phyloP scores from a whole-genome alignment of 352 stramenopile species.

The Pythium coloratum region DNA sequence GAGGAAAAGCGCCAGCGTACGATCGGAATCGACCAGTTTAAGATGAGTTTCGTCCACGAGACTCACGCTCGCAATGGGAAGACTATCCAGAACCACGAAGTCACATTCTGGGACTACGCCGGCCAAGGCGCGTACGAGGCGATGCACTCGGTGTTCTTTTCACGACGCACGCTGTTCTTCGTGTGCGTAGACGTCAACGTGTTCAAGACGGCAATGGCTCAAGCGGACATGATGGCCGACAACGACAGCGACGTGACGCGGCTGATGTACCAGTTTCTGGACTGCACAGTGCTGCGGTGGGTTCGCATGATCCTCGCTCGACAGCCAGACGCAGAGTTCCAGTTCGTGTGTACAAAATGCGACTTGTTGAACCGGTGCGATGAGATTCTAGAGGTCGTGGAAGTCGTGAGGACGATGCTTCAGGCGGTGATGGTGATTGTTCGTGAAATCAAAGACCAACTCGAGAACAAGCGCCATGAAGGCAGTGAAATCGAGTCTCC shows the following conservation, averaged over 20 bases:
- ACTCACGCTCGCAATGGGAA: not conserved
- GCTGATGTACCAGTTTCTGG: slow-evolving; percentile 13
- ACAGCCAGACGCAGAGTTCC: slow-evolving; percentile 22
- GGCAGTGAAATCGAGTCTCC: not conserved
- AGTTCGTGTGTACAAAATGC: slow-evolving; percentile 16
- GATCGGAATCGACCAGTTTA: slow-evolving; percentile 34
- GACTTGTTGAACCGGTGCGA: slow-evolving; percentile 9
- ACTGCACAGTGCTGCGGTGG: slow-evolving; percentile 1
- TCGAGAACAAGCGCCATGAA: not conserved
- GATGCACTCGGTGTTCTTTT: slow-evolving; percentile 22
- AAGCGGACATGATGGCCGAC: not conserved
- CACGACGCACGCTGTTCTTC: slow-evolving; percentile 13
- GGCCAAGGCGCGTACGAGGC: slow-evolving; percentile 19
- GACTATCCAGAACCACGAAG: slow-evolving; percentile 1
- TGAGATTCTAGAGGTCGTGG: not conserved
- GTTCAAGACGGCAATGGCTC: slow-evolving; percentile 1
- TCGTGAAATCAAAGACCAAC: not conserved
- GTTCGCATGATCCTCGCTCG: slow-evolving; percentile 14
- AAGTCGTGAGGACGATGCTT: not conserved
- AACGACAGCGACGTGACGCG: not conserved
- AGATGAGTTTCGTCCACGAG: slow-evolving; percentile 21
- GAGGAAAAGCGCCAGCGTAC: slow-evolving; percentile 29
- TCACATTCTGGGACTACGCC: slow-evolving; percentile 26
- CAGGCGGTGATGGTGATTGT: not conserved
- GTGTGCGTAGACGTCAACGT: slow-evolving; percentile 17